Base-by-base conservation (phyloP, 352 stramenopile genomes). In the Globisporangium cylindrosporum region DNA sequence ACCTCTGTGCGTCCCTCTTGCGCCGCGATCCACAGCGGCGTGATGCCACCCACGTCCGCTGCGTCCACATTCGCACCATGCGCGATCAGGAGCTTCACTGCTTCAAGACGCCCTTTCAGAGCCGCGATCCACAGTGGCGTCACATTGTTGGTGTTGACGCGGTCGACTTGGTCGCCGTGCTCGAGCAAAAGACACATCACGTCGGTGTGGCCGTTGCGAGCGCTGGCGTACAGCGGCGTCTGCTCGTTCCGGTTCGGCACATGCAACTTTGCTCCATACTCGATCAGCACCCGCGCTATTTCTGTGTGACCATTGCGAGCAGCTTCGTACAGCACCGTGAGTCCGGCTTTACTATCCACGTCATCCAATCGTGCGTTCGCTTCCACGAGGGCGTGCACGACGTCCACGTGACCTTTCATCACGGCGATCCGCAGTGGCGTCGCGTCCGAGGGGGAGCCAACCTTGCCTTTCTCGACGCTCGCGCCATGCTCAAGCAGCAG, bases 61-160 rank as follows among this genome's bases (percentile, higher is more conserved):
- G 58, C 43, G 8, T 54, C 22, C 10, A 22, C 36, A 1, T 34
- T 36, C 9, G 20, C 58, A 10, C 10, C 34, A 54, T 49, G 25
- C 4, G 22, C 29, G 22, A 34, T 22, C 10, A 63, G 36, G 3
- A 54, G 18, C 24, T 48, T 27, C n/a, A 49, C n/a, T 29, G 43
- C 58, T 4, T 38, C 22, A 4, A 48, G 10, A 9, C 57, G 34
- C 1, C 57, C 36, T n/a, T 62, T 62, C 7, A 62, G 32, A 10
- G 34, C 57, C 2, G 57, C 57, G n/a, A 62, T 62, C 57, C 57
- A 62, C n/a, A 62, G 57, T 3, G 57, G 38, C 22, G 57, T 62
- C 57, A 62, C 57, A 15, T 53, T 53, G n/a, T 62, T 62, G 20
- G 36, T 62, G 36, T 62, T 53, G 8, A 62, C 34, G n/a, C 32